Evolutionary conservation across 2,329 filamentous ascomycete genomes (phyloP).

Genomic region (Colletotrichum incanum): DNA sequence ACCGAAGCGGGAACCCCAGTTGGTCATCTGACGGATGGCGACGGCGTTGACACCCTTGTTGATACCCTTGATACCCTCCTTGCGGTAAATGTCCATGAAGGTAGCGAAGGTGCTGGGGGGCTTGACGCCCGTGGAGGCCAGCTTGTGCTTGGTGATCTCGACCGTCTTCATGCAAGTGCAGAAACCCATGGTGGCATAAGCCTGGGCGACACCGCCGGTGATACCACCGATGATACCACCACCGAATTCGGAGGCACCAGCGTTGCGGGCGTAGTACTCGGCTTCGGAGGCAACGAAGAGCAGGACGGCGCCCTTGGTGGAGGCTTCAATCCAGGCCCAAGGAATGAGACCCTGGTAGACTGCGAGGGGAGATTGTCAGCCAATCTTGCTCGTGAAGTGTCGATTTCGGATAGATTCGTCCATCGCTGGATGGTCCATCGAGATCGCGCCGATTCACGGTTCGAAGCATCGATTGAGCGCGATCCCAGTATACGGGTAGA

Average conservation of each 20-base stretch:
- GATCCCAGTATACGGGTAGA: constrained; percentile 2
- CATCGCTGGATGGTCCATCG: not conserved
- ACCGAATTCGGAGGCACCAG: constrained; percentile 89
- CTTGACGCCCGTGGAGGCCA: constrained; percentile 85
- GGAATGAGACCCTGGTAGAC: constrained; percentile 99
- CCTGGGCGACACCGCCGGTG: constrained; percentile 94
- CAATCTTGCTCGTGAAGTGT: constrained; percentile 8
- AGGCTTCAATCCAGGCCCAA: constrained; percentile 99
- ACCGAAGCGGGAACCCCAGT: constrained; percentile 98
- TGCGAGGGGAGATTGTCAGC: constrained; percentile 59
- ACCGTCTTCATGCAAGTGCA: constrained; percentile 99
- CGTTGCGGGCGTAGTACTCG: constrained; percentile 90
- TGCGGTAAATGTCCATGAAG: constrained; percentile 97
- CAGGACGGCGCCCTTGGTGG: constrained; percentile 98
- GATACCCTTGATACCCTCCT: constrained; percentile 94
- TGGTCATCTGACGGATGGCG: constrained; percentile 98
- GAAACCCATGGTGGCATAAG: constrained; percentile 99
- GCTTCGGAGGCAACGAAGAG: constrained; percentile 99
- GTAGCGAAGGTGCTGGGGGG: constrained; percentile 93
- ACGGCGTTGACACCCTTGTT: constrained; percentile 99
- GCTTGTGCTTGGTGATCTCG: constrained; percentile 98
- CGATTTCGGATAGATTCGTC: not conserved
- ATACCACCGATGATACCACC: constrained; percentile 93
- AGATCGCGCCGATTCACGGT: not conserved
- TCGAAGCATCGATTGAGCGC: not conserved